These are phyloP conservation scores for Phaffia tasmanica DNA, from an alignment of 768 basidiomycete genomes.

Conservation along the genomic window DNA sequence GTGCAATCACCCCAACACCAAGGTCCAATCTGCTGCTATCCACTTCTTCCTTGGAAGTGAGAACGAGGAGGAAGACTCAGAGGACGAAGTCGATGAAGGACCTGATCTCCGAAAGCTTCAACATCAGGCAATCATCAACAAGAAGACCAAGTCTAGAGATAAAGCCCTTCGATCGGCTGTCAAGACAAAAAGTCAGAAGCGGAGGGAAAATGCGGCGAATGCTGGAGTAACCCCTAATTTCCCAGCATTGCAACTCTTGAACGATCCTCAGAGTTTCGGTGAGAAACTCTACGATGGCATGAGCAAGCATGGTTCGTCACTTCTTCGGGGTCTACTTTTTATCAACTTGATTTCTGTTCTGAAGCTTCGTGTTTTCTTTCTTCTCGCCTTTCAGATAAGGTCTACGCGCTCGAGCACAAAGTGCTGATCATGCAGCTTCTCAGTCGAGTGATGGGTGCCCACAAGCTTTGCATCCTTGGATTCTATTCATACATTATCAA, in stretches of 20 bases:
- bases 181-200: slow-evolving; percentile 42
- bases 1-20: slow-evolving; percentile 83
- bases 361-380: neutral
- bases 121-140: slow-evolving; percentile 84
- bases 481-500: slow-evolving; percentile 90
- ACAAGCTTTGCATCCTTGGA: slow-evolving; percentile 82
- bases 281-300: slow-evolving; percentile 85
- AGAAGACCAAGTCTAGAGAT: slow-evolving; percentile 73
- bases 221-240: slow-evolving; percentile 51
- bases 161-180: slow-evolving; percentile 65
- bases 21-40: slow-evolving; percentile 85
- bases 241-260: slow-evolving; percentile 78
- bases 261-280: slow-evolving; percentile 90
- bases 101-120: slow-evolving; percentile 62
- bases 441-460: slow-evolving; percentile 79
- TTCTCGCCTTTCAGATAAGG: slow-evolving; percentile 54
- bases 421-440: slow-evolving; percentile 94
- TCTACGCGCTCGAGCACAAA: slow-evolving; percentile 93
- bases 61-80: slow-evolving; percentile 55
- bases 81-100: slow-evolving; percentile 58
- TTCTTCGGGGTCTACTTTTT: neutral
- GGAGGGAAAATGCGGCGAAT: slow-evolving; percentile 35
- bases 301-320: slow-evolving; percentile 49
- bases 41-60: slow-evolving; percentile 92
- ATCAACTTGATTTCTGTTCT: neutral